These are phyloP conservation scores for Cymbidium sinense DNA, from an alignment of 106 monocot species.

Conservation along the genomic window DNA sequence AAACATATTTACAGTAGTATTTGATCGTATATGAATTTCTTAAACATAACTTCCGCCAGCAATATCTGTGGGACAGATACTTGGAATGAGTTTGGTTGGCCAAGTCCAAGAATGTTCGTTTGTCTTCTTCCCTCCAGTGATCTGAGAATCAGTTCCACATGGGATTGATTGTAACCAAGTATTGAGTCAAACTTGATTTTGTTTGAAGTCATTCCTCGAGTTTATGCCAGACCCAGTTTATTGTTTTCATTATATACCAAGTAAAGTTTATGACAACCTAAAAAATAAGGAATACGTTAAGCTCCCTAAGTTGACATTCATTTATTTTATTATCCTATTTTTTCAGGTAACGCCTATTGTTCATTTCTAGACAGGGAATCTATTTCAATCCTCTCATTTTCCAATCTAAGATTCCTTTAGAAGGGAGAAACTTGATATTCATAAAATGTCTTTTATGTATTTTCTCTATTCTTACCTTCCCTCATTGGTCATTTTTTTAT, in stretches of 20 bases:
- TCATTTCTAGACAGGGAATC: neutral
- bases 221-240: neutral
- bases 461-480: neutral
- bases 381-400: neutral
- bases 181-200: neutral
- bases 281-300: neutral
- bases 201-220: neutral
- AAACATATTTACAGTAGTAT: neutral
- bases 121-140: neutral
- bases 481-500: neutral
- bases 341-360: neutral
- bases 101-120: neutral
- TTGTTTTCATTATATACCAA: neutral
- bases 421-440: neutral
- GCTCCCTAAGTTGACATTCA: neutral
- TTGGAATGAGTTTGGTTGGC: neutral
- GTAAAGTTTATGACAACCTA: neutral
- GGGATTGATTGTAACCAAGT: neutral
- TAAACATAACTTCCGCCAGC: neutral
- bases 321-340: neutral
- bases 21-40: neutral
- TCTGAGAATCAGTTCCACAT: neutral
- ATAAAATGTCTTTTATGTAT: neutral
- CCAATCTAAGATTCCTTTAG: neutral
- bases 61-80: neutral